phyloP scores from a whole-genome alignment of 805 yeast species.

The Nakazawaea sp. region DNA sequence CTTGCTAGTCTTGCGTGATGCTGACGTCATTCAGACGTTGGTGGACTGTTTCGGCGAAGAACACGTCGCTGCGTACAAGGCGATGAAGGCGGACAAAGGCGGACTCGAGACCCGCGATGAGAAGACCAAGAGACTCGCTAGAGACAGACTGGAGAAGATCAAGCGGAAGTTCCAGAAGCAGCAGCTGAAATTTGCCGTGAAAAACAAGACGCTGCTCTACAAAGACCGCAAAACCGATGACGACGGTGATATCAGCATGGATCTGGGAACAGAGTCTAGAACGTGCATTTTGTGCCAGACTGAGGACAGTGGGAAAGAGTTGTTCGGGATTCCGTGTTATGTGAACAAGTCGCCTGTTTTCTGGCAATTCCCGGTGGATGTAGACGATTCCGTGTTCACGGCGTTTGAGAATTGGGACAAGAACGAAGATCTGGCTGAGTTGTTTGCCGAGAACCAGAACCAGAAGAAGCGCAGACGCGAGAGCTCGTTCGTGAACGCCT shows the following conservation, averaged over 20 bases:
- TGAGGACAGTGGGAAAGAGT: slow-evolving; percentile 32
- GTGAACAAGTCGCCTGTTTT: slow-evolving; percentile 38
- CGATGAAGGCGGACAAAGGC: slow-evolving; percentile 33
- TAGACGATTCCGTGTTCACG: slow-evolving; percentile 12
- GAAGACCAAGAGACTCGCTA: slow-evolving; percentile 48
- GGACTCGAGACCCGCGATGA: slow-evolving; percentile 47
- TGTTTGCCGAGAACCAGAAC: slow-evolving; percentile 4
- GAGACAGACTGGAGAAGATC: slow-evolving; percentile 54
- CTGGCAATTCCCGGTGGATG: slow-evolving; percentile 35
- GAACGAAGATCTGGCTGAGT: no score
- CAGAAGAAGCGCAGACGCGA: slow-evolving; percentile 6
- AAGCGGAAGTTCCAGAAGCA: slow-evolving; percentile 56
- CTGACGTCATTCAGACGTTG: slow-evolving; percentile 42
- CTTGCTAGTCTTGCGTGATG: slow-evolving; percentile 40
- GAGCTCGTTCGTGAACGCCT: slow-evolving; percentile 1
- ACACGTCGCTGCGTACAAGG: slow-evolving; percentile 41
- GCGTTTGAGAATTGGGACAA: no score
- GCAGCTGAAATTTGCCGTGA: slow-evolving; percentile 33
- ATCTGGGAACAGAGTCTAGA: slow-evolving; percentile 14
- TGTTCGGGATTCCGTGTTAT: slow-evolving; percentile 55
- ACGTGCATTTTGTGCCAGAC: slow-evolving; percentile 57
- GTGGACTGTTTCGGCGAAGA: slow-evolving; percentile 51
- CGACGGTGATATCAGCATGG: slow-evolving; percentile 18
- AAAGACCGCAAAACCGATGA: slow-evolving; percentile 5
- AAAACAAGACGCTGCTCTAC: slow-evolving; percentile 19